These are phyloP conservation scores for Calonectria pseudoreteaudii DNA, from an alignment of 2,329 filamentous ascomycete species.

Conservation along the genomic window DNA sequence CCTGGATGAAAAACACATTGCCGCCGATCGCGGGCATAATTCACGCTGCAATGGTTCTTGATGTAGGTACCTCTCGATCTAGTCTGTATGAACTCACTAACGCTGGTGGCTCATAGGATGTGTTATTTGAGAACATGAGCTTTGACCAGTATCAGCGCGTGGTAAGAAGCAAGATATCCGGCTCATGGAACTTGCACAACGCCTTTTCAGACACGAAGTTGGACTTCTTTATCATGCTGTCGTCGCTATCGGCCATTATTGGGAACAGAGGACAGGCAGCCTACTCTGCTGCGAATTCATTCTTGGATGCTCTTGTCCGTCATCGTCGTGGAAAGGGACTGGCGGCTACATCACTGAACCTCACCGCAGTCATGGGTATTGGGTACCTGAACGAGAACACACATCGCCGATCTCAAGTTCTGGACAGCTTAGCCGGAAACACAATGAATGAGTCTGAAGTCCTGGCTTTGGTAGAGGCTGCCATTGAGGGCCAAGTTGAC, in stretches of 20 bases:
- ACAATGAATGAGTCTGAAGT: conserved; percentile 67
- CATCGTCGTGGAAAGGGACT: conserved; percentile 5
- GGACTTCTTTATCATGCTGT: conserved; percentile 67
- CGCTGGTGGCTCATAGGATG: conserved; percentile 48
- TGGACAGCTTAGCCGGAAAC: conserved; percentile 60
- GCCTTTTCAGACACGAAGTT: conserved; percentile 37
- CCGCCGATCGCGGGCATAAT: conserved; percentile 58
- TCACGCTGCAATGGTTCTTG: conserved; percentile 59
- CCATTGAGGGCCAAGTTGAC: conserved; percentile 58
- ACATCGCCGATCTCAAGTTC: conserved; percentile 51
- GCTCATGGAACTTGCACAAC: conserved; percentile 67
- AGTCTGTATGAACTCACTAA: neutral
- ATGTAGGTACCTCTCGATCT: conserved; percentile 31
- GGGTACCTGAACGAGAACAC: conserved; percentile 63
- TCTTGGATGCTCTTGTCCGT: conserved; percentile 15
- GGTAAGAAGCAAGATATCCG: conserved; percentile 63
- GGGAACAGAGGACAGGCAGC: conserved; percentile 64
- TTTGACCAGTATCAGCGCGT: conserved; percentile 60
- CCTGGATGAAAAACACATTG: conserved; percentile 34
- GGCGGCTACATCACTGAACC: conserved; percentile 58
- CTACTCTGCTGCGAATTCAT: conserved; percentile 61
- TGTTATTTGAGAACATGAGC: conserved; percentile 65
- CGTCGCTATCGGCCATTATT: conserved; percentile 62
- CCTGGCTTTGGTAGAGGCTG: conserved; percentile 63
- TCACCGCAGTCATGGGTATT: conserved; percentile 63